These are phyloP conservation scores for Przewalskia tangutica DNA, from an alignment of 257 asterid genomes.

Conservation along the genomic window DNA sequence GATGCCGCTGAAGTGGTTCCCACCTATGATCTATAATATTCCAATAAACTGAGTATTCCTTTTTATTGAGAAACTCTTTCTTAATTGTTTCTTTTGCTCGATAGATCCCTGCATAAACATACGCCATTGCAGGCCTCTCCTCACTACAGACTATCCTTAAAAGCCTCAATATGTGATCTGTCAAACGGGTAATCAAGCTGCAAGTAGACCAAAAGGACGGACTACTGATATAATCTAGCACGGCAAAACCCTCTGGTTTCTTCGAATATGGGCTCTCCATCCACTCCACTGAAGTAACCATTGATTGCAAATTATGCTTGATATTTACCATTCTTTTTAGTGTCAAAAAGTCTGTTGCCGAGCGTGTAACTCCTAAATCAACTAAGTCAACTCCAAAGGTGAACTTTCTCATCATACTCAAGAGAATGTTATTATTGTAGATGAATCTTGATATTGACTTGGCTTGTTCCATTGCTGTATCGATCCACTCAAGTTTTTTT, in stretches of 20 bases:
- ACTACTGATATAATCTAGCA: constrained; percentile 37
- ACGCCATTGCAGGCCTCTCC: constrained; percentile 81
- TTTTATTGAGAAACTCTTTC: constrained; percentile 54
- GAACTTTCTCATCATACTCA: constrained; percentile 74
- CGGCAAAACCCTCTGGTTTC: constrained; percentile 47
- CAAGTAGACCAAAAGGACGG: constrained; percentile 76
- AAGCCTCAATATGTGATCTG: constrained; percentile 65
- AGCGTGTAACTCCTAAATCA: constrained; percentile 51
- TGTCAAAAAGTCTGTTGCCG: constrained; percentile 60
- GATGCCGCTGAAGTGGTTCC: constrained; percentile 72
- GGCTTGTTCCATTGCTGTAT: constrained; percentile 57
- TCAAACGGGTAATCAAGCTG: constrained; percentile 32
- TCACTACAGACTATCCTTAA: constrained; percentile 63
- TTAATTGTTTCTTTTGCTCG: constrained; percentile 85
- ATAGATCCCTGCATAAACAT: constrained; percentile 69
- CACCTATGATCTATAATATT: constrained; percentile 78
- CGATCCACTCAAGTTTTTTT: constrained; percentile 45
- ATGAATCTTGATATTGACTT: constrained; percentile 64
- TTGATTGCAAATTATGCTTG: constrained; percentile 63
- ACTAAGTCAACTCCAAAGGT: constrained; percentile 79
- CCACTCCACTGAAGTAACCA: constrained; percentile 94
- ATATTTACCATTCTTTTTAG: constrained; percentile 61
- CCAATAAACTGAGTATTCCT: constrained; percentile 67
- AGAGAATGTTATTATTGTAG: constrained; percentile 38
- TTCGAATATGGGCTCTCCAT: constrained; percentile 63